A percentile compares a stretch with the other conserved stretches of the same genome.
Evolutionary conservation across 306 rosid species (phyloP).

Genomic region (Cucumis hystrix): DNA sequence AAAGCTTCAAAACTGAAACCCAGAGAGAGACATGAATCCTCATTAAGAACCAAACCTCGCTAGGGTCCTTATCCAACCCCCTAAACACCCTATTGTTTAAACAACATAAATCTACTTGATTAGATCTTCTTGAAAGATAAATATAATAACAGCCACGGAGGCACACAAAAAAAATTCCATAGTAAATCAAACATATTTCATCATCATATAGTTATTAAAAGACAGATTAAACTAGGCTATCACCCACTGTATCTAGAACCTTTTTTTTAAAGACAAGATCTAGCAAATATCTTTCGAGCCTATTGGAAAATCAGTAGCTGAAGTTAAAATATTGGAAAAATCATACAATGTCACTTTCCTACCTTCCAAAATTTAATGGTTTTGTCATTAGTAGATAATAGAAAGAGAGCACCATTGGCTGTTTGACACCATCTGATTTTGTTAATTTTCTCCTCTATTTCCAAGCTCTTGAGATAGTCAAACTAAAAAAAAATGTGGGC

Average conservation of each 20-base stretch:
- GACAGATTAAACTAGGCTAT: neutral
- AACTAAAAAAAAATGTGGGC: constrained; percentile 41
- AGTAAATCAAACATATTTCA: neutral
- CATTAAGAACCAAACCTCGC: too few relatives aligned
- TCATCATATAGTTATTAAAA: neutral
- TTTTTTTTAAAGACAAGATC: neutral
- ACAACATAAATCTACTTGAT: neutral
- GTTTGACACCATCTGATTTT: constrained; percentile 99
- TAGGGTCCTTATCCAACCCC: too few relatives aligned
- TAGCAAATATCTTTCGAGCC: neutral
- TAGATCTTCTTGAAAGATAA: neutral
- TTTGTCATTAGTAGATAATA: constrained; percentile 90
- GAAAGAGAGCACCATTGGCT: constrained; percentile 87
- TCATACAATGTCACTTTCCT: constrained; percentile 9
- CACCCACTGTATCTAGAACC: neutral
- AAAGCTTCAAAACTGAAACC: too few relatives aligned
- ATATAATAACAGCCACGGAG: neutral
- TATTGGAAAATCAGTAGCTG: neutral
- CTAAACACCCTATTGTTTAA: too few relatives aligned
- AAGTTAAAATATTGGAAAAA: neutral
- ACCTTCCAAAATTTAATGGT: constrained; percentile 99
- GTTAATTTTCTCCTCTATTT: constrained; percentile 99
- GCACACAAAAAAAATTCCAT: neutral
- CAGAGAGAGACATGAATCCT: too few relatives aligned
- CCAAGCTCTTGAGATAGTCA: constrained; percentile 98